phyloP scores from a whole-genome alignment of 352 stramenopile genomes.

The Phytophthora boehmeriae region DNA sequence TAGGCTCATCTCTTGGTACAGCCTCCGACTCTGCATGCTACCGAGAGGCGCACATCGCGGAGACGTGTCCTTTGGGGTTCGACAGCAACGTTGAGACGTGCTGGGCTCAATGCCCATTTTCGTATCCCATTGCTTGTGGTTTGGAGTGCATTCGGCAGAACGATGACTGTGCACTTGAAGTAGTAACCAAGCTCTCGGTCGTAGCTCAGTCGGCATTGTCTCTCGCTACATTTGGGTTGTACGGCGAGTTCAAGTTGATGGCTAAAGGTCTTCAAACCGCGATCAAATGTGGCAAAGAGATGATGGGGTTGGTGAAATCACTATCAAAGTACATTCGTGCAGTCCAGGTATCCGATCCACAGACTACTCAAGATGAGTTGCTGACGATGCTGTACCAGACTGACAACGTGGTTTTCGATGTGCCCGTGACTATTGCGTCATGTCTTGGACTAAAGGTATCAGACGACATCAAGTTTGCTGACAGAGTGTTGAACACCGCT shows the following conservation, averaged over 20 bases:
- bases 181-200: slow-evolving; percentile 37
- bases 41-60: slow-evolving; percentile 38
- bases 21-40: slow-evolving; percentile 38
- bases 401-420: slow-evolving; percentile 50
- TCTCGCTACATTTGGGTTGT: slow-evolving; percentile 28
- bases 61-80: slow-evolving; percentile 37
- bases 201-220: slow-evolving; percentile 35
- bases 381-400: slow-evolving; percentile 47
- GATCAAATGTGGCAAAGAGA: slow-evolving; percentile 43
- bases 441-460: slow-evolving; percentile 42
- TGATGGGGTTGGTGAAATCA: slow-evolving; percentile 42
- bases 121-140: slow-evolving; percentile 45
- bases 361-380: slow-evolving; percentile 42
- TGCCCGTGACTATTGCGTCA: slow-evolving; percentile 46
- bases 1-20: slow-evolving; percentile 24
- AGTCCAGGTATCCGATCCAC: slow-evolving; percentile 32
- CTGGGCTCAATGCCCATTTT: slow-evolving; percentile 45
- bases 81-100: slow-evolving; percentile 38
- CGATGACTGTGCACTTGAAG: slow-evolving; percentile 40
- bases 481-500: slow-evolving; percentile 42
- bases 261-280: slow-evolving; percentile 32
- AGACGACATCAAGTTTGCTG: slow-evolving; percentile 33
- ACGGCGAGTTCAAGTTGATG: slow-evolving; percentile 38
- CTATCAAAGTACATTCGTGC: slow-evolving; percentile 42
- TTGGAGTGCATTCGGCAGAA: slow-evolving; percentile 55